Conservation (phyloP, 768 basidiomycete species). For the Cyclocybe cylindracea region DNA sequence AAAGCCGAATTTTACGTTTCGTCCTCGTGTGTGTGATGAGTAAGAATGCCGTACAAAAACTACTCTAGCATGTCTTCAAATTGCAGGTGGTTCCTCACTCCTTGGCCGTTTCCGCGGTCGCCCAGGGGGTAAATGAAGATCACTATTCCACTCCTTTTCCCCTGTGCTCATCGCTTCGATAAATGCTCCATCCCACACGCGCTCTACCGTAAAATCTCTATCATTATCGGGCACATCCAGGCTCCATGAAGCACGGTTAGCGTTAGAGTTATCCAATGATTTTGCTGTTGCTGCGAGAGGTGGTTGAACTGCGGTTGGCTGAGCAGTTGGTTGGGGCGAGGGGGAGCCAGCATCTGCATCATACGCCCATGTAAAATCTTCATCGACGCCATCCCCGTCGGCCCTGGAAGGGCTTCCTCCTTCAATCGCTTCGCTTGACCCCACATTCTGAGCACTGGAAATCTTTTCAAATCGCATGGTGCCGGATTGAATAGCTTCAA, state of each 20-base stretch:
- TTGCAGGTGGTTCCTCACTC: constrained; percentile 19
- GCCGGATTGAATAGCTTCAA: constrained; percentile 51
- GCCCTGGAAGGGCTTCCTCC: neutral
- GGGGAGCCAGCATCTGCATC: constrained; percentile 31
- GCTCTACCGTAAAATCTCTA: constrained; percentile 14
- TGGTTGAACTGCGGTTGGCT: neutral
- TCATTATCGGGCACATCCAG: constrained; percentile 5
- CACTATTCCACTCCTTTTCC: constrained; percentile 14
- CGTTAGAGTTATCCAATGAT: constrained; percentile 1
- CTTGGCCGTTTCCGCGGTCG: constrained; percentile 32
- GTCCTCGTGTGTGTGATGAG: neutral
- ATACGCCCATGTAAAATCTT: constrained; percentile 47
- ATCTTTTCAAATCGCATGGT: constrained; percentile 48
- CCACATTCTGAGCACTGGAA: constrained; percentile 1
- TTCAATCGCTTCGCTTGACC: neutral
- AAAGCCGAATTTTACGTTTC: neutral
- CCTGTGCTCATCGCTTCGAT: constrained; percentile 9
- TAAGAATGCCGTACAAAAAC: no score
- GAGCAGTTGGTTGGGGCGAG: constrained; percentile 9
- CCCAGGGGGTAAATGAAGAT: constrained; percentile 8
- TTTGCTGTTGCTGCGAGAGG: neutral
- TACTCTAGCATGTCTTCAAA: neutral
- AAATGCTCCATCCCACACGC: constrained; percentile 17
- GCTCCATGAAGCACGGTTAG: constrained; percentile 9
- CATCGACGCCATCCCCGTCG: constrained; percentile 19